phyloP scores from a whole-genome alignment of 2,329 filamentous ascomycete species.

The Seiridium cupressi region DNA sequence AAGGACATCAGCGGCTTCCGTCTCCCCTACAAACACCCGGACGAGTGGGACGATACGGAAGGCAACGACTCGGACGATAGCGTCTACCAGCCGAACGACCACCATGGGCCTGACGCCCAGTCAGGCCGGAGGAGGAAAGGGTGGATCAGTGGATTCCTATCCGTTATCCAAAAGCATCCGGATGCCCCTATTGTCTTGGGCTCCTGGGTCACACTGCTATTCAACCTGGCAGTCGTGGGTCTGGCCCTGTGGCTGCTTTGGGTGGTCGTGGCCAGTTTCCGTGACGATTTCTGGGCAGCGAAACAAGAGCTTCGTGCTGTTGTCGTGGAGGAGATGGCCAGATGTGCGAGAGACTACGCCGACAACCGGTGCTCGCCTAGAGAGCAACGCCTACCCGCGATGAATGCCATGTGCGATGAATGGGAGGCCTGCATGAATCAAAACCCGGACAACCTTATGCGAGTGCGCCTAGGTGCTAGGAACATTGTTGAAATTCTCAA shows the following conservation, averaged over 20 bases:
- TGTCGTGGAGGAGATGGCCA: conserved; percentile 59
- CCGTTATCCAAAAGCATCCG: conserved; percentile 54
- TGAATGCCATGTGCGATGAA: conserved; percentile 70
- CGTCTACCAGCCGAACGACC: conserved; percentile 22
- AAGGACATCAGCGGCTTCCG: conserved; percentile 48
- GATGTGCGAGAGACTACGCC: conserved; percentile 71
- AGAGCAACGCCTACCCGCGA: conserved; percentile 65
- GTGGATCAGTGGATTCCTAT: conserved; percentile 43
- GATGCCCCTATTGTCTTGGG: conserved; percentile 58
- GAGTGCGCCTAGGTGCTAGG: conserved; percentile 77
- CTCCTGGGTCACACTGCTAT: conserved; percentile 56
- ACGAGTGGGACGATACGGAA: conserved; percentile 43
- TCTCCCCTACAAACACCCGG: conserved; percentile 40
- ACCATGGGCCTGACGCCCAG: conserved; percentile 10
- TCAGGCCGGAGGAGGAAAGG: conserved; percentile 29
- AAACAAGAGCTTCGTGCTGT: conserved; percentile 66
- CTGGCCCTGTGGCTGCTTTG: conserved; percentile 65
- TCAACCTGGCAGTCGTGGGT: conserved; percentile 62
- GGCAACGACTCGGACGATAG: conserved; percentile 48
- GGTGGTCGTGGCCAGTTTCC: conserved; percentile 67
- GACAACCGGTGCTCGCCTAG: conserved; percentile 71
- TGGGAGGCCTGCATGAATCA: conserved; percentile 89
- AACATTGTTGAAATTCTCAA: conserved; percentile 94
- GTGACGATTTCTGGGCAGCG: conserved; percentile 72
- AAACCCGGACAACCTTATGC: conserved; percentile 74